A percentile compares a stretch with the other conserved stretches of the same genome.
phyloP scores from a whole-genome alignment of 768 basidiomycete species.

The Tubosaeta sp. region DNA sequence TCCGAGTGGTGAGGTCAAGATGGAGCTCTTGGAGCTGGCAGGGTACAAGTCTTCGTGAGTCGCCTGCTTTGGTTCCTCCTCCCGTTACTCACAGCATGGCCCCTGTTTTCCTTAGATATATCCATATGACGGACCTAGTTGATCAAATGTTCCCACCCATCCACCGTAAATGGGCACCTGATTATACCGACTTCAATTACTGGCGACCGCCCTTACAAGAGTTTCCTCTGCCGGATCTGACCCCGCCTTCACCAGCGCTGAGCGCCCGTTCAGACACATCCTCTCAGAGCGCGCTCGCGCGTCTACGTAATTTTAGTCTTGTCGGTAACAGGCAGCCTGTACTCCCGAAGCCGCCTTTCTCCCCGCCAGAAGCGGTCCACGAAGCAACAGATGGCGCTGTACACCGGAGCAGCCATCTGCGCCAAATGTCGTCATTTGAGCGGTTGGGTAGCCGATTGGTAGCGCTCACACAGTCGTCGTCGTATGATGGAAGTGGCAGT shows the following conservation, averaged over 20 bases:
- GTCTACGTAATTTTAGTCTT: slow-evolving; percentile 77
- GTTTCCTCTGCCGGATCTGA: slow-evolving; percentile 71
- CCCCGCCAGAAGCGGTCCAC: slow-evolving; percentile 13
- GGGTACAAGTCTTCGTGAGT: slow-evolving; percentile 95
- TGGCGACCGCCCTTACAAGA: slow-evolving; percentile 85
- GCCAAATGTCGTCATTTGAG: slow-evolving; percentile 77
- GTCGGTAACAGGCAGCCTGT: slow-evolving; percentile 44
- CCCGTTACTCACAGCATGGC: background rate
- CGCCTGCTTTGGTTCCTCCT: too few species aligned
- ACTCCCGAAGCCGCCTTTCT: slow-evolving; percentile 25
- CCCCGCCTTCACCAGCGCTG: slow-evolving; percentile 88
- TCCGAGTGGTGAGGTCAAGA: slow-evolving; percentile 90
- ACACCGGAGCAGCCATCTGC: slow-evolving; percentile 43
- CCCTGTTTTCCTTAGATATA: slow-evolving; percentile 56
- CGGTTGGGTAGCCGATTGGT: slow-evolving; percentile 56
- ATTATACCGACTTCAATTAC: slow-evolving; percentile 96
- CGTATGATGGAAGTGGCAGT: slow-evolving; percentile 37
- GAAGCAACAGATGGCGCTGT: slow-evolving; percentile 7
- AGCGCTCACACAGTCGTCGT: slow-evolving; percentile 43
- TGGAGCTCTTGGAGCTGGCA: slow-evolving; percentile 92
- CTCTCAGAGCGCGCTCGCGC: slow-evolving; percentile 64
- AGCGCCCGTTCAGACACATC: slow-evolving; percentile 91
- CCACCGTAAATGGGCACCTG: slow-evolving; percentile 79
- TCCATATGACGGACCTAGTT: slow-evolving; percentile 98
- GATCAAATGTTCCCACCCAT: slow-evolving; percentile 99